Conservation (phyloP, 148 eudicot genomes). For the Simmondsia chinensis region DNA sequence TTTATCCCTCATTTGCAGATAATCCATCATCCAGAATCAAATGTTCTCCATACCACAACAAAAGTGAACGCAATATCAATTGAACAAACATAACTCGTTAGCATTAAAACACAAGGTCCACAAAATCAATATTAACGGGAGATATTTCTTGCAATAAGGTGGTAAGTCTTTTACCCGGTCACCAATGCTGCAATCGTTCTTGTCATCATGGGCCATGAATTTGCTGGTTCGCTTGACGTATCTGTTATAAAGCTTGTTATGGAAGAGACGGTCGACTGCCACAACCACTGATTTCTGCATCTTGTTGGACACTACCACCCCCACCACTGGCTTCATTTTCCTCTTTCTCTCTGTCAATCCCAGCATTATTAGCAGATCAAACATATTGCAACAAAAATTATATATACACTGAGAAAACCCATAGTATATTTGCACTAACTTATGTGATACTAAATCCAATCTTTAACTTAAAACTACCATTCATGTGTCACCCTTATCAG, state of each 20-base stretch:
- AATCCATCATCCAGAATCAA: too few relatives aligned
- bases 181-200: constrained; percentile 37
- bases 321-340: constrained; percentile 41
- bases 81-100: too few relatives aligned
- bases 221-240: constrained; percentile 37
- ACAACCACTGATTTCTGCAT: constrained; percentile 50
- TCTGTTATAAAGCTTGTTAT: constrained; percentile 25
- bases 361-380: neutral
- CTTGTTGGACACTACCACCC: constrained; percentile 45
- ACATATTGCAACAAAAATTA: neutral
- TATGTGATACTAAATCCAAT: too few relatives aligned
- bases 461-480: too few relatives aligned
- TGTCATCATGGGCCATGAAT: constrained; percentile 51
- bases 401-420: neutral
- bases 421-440: neutral
- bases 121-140: too few relatives aligned
- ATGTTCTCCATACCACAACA: too few relatives aligned
- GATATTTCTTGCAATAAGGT: too few relatives aligned
- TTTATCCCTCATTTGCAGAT: too few relatives aligned
- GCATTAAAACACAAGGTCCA: too few relatives aligned
- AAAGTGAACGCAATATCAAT: too few relatives aligned
- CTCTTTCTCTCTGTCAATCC: neutral
- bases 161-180: constrained; percentile 26
- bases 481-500: too few relatives aligned
- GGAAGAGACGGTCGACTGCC: constrained; percentile 40